These are phyloP conservation scores for Aspergillus sp. DNA, from an alignment of 2,329 filamentous ascomycete species.

Conservation along the genomic window DNA sequence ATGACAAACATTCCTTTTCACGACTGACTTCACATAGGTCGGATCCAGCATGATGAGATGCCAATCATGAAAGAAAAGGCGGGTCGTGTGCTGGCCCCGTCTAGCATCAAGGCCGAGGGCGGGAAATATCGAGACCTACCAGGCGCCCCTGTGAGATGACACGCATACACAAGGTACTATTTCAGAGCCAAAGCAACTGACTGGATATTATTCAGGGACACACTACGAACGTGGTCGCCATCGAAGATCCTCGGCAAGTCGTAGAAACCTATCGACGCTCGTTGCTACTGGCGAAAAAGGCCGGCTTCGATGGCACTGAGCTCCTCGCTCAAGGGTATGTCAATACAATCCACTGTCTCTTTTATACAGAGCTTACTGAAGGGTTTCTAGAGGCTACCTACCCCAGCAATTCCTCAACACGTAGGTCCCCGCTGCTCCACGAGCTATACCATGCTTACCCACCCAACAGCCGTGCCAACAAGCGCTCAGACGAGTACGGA, in stretches of 20 bases:
- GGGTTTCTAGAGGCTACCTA: not conserved
- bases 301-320: constrained; percentile 19
- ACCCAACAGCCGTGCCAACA: not conserved
- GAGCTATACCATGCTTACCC: not conserved
- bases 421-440: not conserved
- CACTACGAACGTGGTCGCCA: constrained; percentile 14
- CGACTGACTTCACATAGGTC: no score
- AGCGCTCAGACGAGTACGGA: not conserved
- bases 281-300: constrained; percentile 10
- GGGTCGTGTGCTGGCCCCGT: constrained; percentile 22
- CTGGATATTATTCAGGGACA: constrained; percentile 1
- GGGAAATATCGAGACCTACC: constrained; percentile 22
- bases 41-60: constrained; percentile 21
- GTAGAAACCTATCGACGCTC: constrained; percentile 15
- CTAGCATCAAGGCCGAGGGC: constrained; percentile 13
- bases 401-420: not conserved
- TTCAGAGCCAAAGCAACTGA: no score
- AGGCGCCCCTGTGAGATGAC: not conserved
- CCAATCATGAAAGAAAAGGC: constrained; percentile 19
- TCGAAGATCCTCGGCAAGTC: constrained; percentile 10
- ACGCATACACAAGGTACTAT: no score
- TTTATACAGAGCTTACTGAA: no score
- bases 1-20: no score
- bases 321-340: constrained; percentile 14
- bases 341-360: no score